Evolutionary conservation across 768 basidiomycete species (phyloP), one percentile per base, ranked within the genome.

Genomic region (Mycena latifolia): DNA sequence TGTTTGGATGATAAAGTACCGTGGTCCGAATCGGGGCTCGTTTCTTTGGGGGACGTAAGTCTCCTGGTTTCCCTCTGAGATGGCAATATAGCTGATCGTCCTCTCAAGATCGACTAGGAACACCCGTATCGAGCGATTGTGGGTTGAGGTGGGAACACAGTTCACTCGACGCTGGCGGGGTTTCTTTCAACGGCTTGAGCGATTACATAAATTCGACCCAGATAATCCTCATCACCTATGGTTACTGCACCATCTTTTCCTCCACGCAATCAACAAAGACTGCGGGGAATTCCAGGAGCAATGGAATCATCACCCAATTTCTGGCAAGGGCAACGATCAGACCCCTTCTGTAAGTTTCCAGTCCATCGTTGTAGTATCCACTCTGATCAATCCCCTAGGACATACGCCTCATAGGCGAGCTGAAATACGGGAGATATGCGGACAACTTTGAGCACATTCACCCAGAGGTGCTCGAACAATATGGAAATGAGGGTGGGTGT

Each of bases 221-320:
- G 46, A 63, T 18, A 63, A 63, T 27, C n/a, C n/a, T n/a, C n/a
- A n/a, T n/a, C n/a, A n/a, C n/a, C n/a, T n/a, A n/a, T n/a, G n/a
- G n/a, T n/a, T n/a, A n/a, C n/a, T n/a, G n/a, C n/a, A n/a, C n/a
- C n/a, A n/a, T n/a, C n/a, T n/a, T n/a, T n/a, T n/a, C n/a, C n/a
- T n/a, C n/a, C n/a, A n/a, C n/a, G n/a, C n/a, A n/a, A n/a, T n/a
- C n/a, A n/a, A n/a, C 61, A n/a, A 55, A 1, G 75, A 80, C 48
- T 79, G 78, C 45, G 4, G 51, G 0, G 43, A 61, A 8, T 79
- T 79, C 52, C 70, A 63, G 15, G 4, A 63, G 7, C 65, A 77
- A 1, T 79, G 80, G 77, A 81, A 80, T 29, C 39, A 69, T 22
- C 76, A 80, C 46, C 70, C 75, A 1, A 70, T 80, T 22, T 72